These are phyloP conservation scores for Alternaria gansuensis DNA, from an alignment of 2,329 filamentous ascomycete genomes.

Conservation along the genomic window DNA sequence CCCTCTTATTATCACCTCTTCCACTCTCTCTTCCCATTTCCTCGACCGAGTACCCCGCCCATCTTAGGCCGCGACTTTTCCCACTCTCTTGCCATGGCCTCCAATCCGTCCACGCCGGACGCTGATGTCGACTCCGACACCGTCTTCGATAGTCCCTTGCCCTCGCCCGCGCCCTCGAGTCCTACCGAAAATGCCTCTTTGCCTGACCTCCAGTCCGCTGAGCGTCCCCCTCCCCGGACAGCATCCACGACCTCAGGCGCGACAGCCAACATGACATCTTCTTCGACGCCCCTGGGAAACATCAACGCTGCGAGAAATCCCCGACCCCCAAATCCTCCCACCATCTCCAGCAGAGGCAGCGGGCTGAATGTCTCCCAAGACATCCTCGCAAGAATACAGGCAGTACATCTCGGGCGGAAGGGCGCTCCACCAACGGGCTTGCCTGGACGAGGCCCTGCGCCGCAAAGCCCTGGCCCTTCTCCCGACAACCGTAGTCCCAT, in stretches of 20 bases:
- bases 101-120: constrained; percentile 43
- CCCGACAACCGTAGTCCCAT: constrained; percentile 30
- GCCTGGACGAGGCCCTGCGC: constrained; percentile 36
- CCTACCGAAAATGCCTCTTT: constrained; percentile 29
- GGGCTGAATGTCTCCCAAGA: constrained; percentile 66
- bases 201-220: constrained; percentile 36
- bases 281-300: constrained; percentile 84
- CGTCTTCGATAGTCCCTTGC: constrained; percentile 46
- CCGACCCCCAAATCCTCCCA: constrained; percentile 50
- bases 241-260: constrained; percentile 62
- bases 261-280: constrained; percentile 71
- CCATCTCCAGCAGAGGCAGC: constrained; percentile 59
- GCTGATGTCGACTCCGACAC: constrained; percentile 45
- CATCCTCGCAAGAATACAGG: constrained; percentile 74
- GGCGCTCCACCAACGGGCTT: constrained; percentile 59
- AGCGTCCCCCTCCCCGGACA: constrained; percentile 66
- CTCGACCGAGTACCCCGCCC: constrained; percentile 30
- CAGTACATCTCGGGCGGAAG: constrained; percentile 72
- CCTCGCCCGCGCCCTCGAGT: constrained; percentile 39
- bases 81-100: constrained; percentile 39
- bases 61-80: constrained; percentile 20
- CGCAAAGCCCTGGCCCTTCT: constrained; percentile 41
- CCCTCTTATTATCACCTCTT: constrained; percentile 20
- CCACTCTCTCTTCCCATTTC: constrained; percentile 11
- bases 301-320: constrained; percentile 73